Percentiles rank a stretch among this genome's conserved stretches.
These are phyloP conservation scores for Diaporthe ilicicola DNA, from an alignment of 2,329 filamentous ascomycete species.

Conservation along the genomic window DNA sequence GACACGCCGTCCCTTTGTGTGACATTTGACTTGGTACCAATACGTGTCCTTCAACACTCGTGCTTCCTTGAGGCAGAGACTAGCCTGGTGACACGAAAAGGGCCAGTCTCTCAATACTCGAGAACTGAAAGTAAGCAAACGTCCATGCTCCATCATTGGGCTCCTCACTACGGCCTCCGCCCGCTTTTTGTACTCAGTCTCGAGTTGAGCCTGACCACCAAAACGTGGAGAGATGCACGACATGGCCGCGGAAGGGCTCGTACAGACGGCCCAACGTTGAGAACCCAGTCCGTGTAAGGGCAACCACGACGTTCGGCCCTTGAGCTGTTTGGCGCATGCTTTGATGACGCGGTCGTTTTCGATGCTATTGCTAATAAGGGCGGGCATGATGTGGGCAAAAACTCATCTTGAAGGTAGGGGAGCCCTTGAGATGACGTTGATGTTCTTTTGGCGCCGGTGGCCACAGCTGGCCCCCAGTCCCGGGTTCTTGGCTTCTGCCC, in stretches of 20 bases:
- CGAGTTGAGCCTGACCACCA: neutral
- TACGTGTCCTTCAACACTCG: neutral
- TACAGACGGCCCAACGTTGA: neutral
- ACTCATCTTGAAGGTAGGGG: neutral
- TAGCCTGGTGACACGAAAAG: neutral
- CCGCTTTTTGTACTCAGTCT: neutral
- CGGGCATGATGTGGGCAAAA: neutral
- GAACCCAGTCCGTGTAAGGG: neutral
- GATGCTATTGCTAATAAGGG: neutral
- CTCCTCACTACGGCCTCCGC: neutral
- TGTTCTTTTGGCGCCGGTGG: constrained; percentile 8
- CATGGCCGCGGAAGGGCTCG: neutral
- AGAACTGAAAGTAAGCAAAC: neutral
- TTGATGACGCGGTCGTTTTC: neutral
- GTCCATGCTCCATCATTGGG: neutral
- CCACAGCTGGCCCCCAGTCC: neutral
- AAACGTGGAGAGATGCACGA: neutral
- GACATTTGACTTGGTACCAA: neutral
- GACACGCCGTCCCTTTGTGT: neutral
- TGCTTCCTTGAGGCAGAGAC: neutral
- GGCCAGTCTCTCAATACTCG: neutral
- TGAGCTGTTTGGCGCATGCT: neutral
- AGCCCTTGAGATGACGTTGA: neutral
- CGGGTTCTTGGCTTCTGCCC: constrained; percentile 11
- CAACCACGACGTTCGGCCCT: neutral